Evolutionary conservation across 306 rosid genomes (phyloP), one percentile per base, ranked within the genome.

Genomic region (Hippophae tibetana): DNA sequence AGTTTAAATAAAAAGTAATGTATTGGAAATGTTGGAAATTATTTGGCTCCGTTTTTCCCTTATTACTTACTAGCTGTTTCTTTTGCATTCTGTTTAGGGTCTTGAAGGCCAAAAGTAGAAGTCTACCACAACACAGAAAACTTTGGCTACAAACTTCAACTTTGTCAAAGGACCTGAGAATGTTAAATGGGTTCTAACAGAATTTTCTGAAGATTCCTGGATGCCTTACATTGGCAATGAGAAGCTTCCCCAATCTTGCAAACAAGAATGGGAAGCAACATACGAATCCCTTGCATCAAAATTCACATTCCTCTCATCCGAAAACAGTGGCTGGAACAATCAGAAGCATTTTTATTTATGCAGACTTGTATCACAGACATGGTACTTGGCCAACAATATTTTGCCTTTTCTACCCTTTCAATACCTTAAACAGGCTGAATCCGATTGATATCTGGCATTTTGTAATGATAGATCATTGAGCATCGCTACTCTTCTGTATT

Each of bases 141-240:
- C 51, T 38, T 42, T 72, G 23, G 68, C 48, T 49, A 25, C 56
- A 46, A 72, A 78, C 69, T 78, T 78, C 40, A 76, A 82, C 66
- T 78, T 63, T 61, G 23, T 9, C 13, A 59, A 70, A 47, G 87
- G 69, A 48, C 84, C 87, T 1, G 79, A 70, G 52, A 78, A 72
- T 62, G 87, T 82, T 1, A 65, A 66, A 54, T 82, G 87, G 87
- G 79, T 78, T 75, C 79, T 82, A 58, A 49, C 81, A 23, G 84
- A 69, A 57, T 56, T 60, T 52, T 23, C 82, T 44, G 40, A 56
- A 23, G 77, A 68, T 11, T 64, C 77, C 7, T 82, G 84, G 87
- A 71, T 78, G n/a, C 84, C 87, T 18, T 82, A 42, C 31, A 58
- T 75, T 3, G 70, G 54, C 27, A 70, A 67, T 9, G 61, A 63